These are phyloP conservation scores for Linaria vulgaris DNA, from an alignment of 257 asterid genomes.

Conservation along the genomic window DNA sequence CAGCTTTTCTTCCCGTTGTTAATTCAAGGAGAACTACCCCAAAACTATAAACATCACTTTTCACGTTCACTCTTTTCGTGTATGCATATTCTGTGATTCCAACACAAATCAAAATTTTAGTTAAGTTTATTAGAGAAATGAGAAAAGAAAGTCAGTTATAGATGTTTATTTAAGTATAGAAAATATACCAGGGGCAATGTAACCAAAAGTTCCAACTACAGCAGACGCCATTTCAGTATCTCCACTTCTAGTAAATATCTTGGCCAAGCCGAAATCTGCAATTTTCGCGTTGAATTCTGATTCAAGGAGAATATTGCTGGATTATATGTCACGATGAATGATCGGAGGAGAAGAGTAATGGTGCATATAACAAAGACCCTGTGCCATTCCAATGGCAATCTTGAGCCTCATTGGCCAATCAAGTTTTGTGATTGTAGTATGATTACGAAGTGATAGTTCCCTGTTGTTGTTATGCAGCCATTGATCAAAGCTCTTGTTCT, in stretches of 20 bases:
- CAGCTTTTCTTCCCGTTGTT: slow-evolving; percentile 37
- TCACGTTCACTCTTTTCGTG: slow-evolving; percentile 32
- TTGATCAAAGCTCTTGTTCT: slow-evolving; percentile 54
- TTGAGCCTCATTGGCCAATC: slow-evolving; percentile 66
- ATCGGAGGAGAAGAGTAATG: too few relatives aligned
- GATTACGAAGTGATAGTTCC: slow-evolving; percentile 12
- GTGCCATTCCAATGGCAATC: slow-evolving; percentile 62
- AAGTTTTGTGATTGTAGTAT: slow-evolving; percentile 21
- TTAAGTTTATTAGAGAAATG: background rate
- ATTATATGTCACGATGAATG: slow-evolving; percentile 69
- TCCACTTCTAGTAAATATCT: slow-evolving; percentile 41
- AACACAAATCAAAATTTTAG: slow-evolving; percentile 1
- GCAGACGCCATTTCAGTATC: slow-evolving; percentile 55
- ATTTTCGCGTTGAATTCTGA: slow-evolving; percentile 50
- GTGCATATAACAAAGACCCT: slow-evolving; percentile 72
- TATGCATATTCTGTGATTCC: slow-evolving; percentile 34
- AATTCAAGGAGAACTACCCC: slow-evolving; percentile 41
- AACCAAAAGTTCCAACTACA: slow-evolving; percentile 69
- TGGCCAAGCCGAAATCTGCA: slow-evolving; percentile 70
- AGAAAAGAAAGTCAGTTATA: background rate
- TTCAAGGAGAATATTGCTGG: slow-evolving; percentile 65
- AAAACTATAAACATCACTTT: slow-evolving; percentile 41
- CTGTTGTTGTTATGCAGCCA: slow-evolving; percentile 51
- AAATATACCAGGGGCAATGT: slow-evolving; percentile 63
- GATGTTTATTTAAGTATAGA: too few relatives aligned